These are phyloP conservation scores for Mortierella polycephala DNA, from an alignment of 371 early-diverging fungal genomes.

Conservation along the genomic window DNA sequence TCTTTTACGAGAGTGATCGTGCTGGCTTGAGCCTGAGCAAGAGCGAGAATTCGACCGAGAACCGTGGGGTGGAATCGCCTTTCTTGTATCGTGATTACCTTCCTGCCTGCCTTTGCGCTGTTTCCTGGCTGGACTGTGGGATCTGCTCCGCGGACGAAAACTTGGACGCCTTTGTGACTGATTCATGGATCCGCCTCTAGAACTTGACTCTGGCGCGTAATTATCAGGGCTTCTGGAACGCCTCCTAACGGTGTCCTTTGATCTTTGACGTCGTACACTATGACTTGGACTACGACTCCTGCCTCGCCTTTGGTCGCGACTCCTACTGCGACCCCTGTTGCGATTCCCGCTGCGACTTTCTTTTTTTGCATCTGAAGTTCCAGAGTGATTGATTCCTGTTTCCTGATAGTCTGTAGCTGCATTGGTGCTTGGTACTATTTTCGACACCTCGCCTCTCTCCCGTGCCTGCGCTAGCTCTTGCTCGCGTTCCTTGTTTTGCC, in stretches of 20 bases:
- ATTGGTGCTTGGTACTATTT: background rate
- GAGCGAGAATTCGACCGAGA: too few relatives aligned
- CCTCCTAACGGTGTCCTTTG: background rate
- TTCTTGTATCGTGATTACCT: background rate
- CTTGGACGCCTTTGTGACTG: background rate
- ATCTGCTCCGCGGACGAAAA: background rate
- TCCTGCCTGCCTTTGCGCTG: background rate
- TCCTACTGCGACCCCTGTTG: conserved; percentile 3
- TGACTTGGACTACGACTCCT: conserved; percentile 1
- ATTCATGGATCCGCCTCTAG: background rate
- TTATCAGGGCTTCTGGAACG: too few relatives aligned
- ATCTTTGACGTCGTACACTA: background rate
- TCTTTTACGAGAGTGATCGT: background rate
- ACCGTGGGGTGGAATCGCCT: background rate
- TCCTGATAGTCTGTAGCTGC: background rate
- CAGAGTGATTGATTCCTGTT: background rate
- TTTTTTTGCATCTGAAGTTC: background rate
- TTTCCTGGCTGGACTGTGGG: background rate
- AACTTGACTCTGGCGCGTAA: too few relatives aligned
- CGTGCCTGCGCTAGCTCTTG: conserved; percentile 1
- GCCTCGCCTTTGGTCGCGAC: background rate
- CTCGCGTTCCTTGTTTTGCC: conserved; percentile 19
- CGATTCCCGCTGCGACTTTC: background rate
- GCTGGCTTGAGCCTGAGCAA: too few relatives aligned
- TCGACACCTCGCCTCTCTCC: background rate